These are phyloP conservation scores for Allium fistulosum DNA, from an alignment of 106 monocot species.

Conservation along the genomic window DNA sequence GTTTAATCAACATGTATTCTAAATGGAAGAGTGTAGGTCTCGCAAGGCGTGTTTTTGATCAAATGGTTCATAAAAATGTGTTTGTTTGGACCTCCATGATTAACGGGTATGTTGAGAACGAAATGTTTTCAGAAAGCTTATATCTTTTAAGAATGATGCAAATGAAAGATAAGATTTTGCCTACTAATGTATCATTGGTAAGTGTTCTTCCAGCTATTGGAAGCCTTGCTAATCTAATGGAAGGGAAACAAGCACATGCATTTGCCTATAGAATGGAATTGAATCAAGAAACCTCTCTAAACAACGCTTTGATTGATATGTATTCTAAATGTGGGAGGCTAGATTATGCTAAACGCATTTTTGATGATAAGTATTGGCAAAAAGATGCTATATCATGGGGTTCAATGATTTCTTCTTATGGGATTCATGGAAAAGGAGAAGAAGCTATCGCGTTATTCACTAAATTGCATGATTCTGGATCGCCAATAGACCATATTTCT, in stretches of 20 bases:
- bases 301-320: constrained; percentile 78
- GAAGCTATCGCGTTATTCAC: constrained; percentile 50
- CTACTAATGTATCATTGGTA: constrained; percentile 55
- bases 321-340: constrained; percentile 70
- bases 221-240: constrained; percentile 29
- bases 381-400: constrained; percentile 92
- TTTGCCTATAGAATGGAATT: constrained; percentile 30
- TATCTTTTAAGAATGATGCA: constrained; percentile 48
- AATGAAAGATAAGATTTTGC: constrained; percentile 15
- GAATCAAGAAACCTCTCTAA: constrained; percentile 34
- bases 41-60: constrained; percentile 54
- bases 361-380: constrained; percentile 50
- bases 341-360: constrained; percentile 33
- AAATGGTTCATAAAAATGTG: constrained; percentile 38
- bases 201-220: constrained; percentile 53
- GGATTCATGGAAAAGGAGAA: constrained; percentile 58
- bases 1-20: constrained; percentile 60
- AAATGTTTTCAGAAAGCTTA: constrained; percentile 41
- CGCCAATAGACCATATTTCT: constrained; percentile 38
- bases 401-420: constrained; percentile 56
- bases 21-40: constrained; percentile 13
- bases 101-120: constrained; percentile 48
- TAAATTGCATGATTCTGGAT: constrained; percentile 34
- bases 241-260: constrained; percentile 62
- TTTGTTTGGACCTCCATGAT: constrained; percentile 72